Evolutionary conservation across 352 stramenopile genomes (phyloP).

Genomic region (Achlya hypogyna): DNA sequence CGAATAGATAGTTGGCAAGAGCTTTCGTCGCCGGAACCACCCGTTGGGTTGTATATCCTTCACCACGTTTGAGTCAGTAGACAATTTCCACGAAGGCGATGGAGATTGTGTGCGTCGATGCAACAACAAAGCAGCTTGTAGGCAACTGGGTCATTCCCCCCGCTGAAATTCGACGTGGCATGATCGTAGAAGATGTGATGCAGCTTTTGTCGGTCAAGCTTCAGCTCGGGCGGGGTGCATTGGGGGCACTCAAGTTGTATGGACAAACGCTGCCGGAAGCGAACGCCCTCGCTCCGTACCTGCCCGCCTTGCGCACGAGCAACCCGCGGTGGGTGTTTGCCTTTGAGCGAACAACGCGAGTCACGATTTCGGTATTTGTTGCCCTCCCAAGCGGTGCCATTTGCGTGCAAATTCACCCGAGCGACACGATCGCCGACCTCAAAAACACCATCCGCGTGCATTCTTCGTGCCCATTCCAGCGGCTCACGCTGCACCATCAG

Average conservation of each 20-base stretch:
- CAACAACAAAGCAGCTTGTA: too few relatives aligned
- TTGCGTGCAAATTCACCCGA: background rate
- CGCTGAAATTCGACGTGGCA: background rate
- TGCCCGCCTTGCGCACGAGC: slow-evolving; percentile 1
- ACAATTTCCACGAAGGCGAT: too few relatives aligned
- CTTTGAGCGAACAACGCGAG: background rate
- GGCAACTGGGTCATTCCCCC: too few relatives aligned
- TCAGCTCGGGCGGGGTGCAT: background rate
- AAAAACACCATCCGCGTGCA: background rate
- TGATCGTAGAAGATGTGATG: background rate
- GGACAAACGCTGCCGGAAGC: background rate
- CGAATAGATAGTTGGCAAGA: too few relatives aligned
- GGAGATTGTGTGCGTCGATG: too few relatives aligned
- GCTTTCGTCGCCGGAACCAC: too few relatives aligned
- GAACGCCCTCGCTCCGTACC: background rate
- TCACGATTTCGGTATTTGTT: background rate
- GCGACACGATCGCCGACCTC: background rate
- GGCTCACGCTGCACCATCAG: background rate
- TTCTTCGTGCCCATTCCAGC: background rate
- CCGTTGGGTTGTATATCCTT: too few relatives aligned
- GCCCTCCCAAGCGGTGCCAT: background rate
- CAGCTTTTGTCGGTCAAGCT: too few relatives aligned
- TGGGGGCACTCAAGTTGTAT: slow-evolving; percentile 3
- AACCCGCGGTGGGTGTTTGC: slow-evolving; percentile 1
- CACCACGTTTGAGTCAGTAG: too few relatives aligned